Conservation (phyloP, 2,329 filamentous ascomycete genomes). For the Microdochium bolleyi region DNA sequence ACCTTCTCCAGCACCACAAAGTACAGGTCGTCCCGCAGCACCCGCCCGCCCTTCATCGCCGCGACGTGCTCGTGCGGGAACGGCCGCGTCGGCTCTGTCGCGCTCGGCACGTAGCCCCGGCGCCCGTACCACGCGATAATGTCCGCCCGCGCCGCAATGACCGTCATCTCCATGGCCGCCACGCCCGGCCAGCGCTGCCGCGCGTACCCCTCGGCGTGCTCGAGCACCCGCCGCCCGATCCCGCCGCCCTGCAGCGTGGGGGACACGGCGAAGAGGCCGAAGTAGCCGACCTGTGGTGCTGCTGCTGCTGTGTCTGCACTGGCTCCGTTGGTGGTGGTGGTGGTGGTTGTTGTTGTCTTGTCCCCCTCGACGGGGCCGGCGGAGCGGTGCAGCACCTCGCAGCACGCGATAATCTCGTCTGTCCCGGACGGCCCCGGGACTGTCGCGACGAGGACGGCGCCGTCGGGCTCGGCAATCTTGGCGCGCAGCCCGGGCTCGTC, state of each 20-base stretch:
- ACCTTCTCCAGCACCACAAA: slow-evolving; percentile 29
- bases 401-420: slow-evolving; percentile 27
- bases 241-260: slow-evolving; percentile 33
- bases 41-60: slow-evolving; percentile 21
- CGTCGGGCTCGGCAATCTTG: slow-evolving; percentile 30
- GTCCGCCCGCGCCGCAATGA: slow-evolving; percentile 31
- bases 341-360: no score
- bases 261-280: slow-evolving; percentile 39
- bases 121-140: slow-evolving; percentile 35
- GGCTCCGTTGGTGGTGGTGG: not conserved
- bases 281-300: slow-evolving; percentile 28
- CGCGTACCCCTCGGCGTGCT: slow-evolving; percentile 27
- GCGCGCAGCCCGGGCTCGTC: slow-evolving; percentile 21
- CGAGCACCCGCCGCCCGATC: slow-evolving; percentile 29
- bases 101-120: slow-evolving; percentile 24
- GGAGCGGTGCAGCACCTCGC: slow-evolving; percentile 26
- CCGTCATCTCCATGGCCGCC: slow-evolving; percentile 29
- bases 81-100: slow-evolving; percentile 25
- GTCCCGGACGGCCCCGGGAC: slow-evolving; percentile 12
- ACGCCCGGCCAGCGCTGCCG: slow-evolving; percentile 20
- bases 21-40: slow-evolving; percentile 31
- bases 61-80: slow-evolving; percentile 27
- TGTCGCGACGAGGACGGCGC: slow-evolving; percentile 26
- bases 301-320: not conserved
- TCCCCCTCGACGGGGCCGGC: no score